Percentiles rank a stretch among this genome's conserved stretches.
phyloP scores from a whole-genome alignment of 371 early-diverging fungal species.

The Mucor indicus region DNA sequence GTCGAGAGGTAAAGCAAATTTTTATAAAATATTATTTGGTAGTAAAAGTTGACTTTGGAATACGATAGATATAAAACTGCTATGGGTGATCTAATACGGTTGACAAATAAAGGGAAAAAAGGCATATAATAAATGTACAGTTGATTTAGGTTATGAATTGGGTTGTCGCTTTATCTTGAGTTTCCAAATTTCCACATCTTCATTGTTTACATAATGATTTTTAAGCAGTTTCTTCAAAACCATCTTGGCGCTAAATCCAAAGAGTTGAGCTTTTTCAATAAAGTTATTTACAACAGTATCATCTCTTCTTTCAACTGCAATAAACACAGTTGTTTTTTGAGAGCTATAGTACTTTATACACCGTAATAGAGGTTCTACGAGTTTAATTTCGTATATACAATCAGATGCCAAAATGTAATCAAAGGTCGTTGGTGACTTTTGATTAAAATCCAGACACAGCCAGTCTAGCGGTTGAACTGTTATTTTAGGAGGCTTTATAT shows the following conservation, averaged over 20 bases:
- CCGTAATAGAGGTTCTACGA: conserved; percentile 23
- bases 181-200: conserved; percentile 44
- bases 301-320: conserved; percentile 37
- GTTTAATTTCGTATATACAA: conserved; percentile 34
- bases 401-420: conserved; percentile 39
- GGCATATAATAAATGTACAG: neutral
- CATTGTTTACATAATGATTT: conserved; percentile 19
- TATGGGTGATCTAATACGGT: conserved; percentile 16
- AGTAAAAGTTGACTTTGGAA: neutral
- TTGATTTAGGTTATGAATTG: too few relatives aligned
- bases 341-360: conserved; percentile 18
- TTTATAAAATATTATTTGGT: neutral
- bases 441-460: conserved; percentile 10
- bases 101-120: conserved; percentile 16
- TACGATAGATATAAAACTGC: conserved; percentile 7
- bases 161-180: conserved; percentile 22
- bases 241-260: conserved; percentile 36
- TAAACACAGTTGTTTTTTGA: conserved; percentile 13
- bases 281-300: conserved; percentile 34
- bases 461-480: conserved; percentile 30
- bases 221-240: conserved; percentile 25
- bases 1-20: conserved; percentile 20
- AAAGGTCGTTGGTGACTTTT: conserved; percentile 12
- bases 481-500: conserved; percentile 14
- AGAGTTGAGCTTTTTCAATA: conserved; percentile 22